Base-by-base conservation (phyloP, 345 rosid genomes). In the Eutrema yunnanense region DNA sequence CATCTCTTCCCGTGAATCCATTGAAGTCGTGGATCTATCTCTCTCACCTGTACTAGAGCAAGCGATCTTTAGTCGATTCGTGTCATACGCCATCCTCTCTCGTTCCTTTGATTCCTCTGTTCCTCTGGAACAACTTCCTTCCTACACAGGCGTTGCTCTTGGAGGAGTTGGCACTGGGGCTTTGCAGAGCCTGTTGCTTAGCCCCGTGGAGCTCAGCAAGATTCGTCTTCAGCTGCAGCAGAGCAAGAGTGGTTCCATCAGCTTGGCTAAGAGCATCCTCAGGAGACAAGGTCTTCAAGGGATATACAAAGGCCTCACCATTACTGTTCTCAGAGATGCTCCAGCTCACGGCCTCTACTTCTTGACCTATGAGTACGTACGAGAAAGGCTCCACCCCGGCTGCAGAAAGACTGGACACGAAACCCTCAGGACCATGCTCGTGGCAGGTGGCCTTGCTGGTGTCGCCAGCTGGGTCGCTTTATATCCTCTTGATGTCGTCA, bases 91-190 rank as follows among this genome's bases (percentile, higher is more conserved):
- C 0, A 84, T 87, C 75, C 82, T 90, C 13, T 95, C 98, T 14
- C 85, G 93, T 57, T 86, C 90, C 16, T 83, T 87, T 27, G 96
- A 85, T 72, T 73, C 84, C 8, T 75, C 92, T 3, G 30, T 61
- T 51, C 76, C 91, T 4, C 8, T 65, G 2, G 69, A 73, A 8
- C 88, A 89, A 11, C 97, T 96, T 59, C 96, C 99, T 41, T 83
- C 96, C 54, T 95, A 87, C 83, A 84, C 56, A 81, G 91, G 93
- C 52, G 96, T 88, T 62, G 92, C 93, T 64, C 74, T 90, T 9
- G 99, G 87, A 38, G 99, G 97, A n/a, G 29, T 95, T 12, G 92
- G 89, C 53, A 87, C 97, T 0, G 97, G 99, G 2, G 97, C 97
- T 30, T 11, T 92, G 4, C 96, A 92, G 74, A 92, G 96, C 77